Conservation (phyloP, 768 basidiomycete genomes). For the Hypholoma fasciculare region DNA sequence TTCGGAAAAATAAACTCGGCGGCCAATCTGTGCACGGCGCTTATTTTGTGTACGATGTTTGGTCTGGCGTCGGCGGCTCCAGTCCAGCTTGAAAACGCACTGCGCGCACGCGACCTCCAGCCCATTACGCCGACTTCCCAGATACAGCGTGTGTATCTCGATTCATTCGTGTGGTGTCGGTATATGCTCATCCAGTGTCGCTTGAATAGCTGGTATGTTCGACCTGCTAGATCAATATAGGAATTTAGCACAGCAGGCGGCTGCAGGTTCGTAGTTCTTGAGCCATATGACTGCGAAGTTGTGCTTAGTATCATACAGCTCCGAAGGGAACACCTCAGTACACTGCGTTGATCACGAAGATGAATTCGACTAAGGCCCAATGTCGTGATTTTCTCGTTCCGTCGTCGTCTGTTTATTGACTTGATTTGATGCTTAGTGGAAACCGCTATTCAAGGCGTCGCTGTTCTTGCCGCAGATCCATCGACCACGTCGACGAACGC, state of each 20-base stretch:
- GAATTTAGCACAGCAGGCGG: slow-evolving; percentile 16
- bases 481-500: not conserved
- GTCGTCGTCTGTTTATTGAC: not conserved
- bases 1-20: slow-evolving; percentile 3
- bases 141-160: slow-evolving; percentile 12
- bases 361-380: slow-evolving; percentile 4
- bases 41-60: slow-evolving; percentile 5
- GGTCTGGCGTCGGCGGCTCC: slow-evolving; percentile 6
- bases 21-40: slow-evolving; percentile 3
- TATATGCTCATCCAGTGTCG: not conserved
- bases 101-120: slow-evolving; percentile 9
- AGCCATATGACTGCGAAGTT: not conserved
- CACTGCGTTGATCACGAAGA: slow-evolving; percentile 3
- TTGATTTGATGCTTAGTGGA: slow-evolving; percentile 9
- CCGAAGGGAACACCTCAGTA: slow-evolving; percentile 3
- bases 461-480: slow-evolving; percentile 3
- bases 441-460: slow-evolving; percentile 14
- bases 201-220: slow-evolving; percentile 16
- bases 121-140: slow-evolving; percentile 8
- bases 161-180: not conserved
- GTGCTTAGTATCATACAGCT: slow-evolving; percentile 1
- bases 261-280: slow-evolving; percentile 11
- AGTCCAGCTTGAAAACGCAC: not conserved
- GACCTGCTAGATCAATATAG: slow-evolving; percentile 21
- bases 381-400: slow-evolving; percentile 5